Conservation (phyloP, 2,329 filamentous ascomycete species). For the Beauveria caledonica region DNA sequence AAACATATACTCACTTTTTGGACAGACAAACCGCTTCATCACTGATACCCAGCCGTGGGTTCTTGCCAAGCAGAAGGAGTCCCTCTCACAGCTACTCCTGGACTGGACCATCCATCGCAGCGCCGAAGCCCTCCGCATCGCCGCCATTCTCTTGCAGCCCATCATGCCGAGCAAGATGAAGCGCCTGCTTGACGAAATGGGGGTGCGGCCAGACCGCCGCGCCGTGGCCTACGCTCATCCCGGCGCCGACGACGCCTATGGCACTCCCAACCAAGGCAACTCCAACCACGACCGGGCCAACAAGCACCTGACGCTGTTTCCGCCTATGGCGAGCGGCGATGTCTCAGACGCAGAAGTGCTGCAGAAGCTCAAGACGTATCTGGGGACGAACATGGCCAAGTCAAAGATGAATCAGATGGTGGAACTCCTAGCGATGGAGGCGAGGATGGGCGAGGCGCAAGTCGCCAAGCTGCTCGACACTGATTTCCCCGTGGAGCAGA, state of each 20-base stretch:
- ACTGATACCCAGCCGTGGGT: constrained; percentile 61
- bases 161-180: constrained; percentile 76
- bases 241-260: constrained; percentile 63
- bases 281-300: constrained; percentile 24
- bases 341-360: constrained; percentile 18
- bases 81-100: constrained; percentile 31
- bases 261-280: constrained; percentile 28
- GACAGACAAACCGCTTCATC: constrained; percentile 40
- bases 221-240: constrained; percentile 53
- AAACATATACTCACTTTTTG: constrained; percentile 12
- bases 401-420: constrained; percentile 23
- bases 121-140: constrained; percentile 69
- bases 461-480: constrained; percentile 10
- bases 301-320: constrained; percentile 41
- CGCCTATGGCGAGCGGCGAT: constrained; percentile 29
- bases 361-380: constrained; percentile 13
- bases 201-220: constrained; percentile 56
- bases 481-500: not conserved
- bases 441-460: constrained; percentile 19
- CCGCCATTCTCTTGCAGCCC: constrained; percentile 79
- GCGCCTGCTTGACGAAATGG: constrained; percentile 67
- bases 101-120: constrained; percentile 59
- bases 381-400: constrained; percentile 18
- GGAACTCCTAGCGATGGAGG: constrained; percentile 22
- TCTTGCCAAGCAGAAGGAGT: constrained; percentile 31